Base-by-base conservation (phyloP, 2,329 filamentous ascomycete species). In the Diaporthe ampelina region DNA sequence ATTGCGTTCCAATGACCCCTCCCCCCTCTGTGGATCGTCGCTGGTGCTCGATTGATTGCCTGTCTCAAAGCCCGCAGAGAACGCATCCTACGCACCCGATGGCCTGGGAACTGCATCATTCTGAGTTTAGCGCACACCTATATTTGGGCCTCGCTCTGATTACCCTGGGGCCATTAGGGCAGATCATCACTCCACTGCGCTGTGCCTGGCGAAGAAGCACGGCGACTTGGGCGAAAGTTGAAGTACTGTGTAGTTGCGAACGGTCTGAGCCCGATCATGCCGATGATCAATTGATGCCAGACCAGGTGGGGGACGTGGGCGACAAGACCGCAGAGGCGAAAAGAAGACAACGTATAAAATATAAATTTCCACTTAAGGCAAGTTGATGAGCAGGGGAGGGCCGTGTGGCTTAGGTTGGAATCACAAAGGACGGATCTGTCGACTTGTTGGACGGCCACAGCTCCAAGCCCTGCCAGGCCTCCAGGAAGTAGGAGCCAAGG, bases 51-150 rank as follows among this genome's bases (percentile, higher is more conserved):
- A 50, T 58, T 19, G 21, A 45, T 54, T 57, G 45, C 63, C 56
- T 73, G 48, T 67, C 68, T 61, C 68, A 61, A 56, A 72, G 72
- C 48, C 72, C 67, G 45, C 59, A 35, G 43, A 26, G 57, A 48
- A 40, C 40, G 59, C 32, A 37, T 58, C 48, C 61, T 37, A 37
- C 32, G 63, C 48, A 68, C 74, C 74, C 74, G 74, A 48, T 72
- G 74, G 71, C 69, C 72, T 76, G 72, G 74, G 69, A 76, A 69
- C 50, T 56, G 48, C 48, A 59, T 72, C 54, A 26, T 72, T 72
- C 72, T 74, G 72, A 74, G 72, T 74, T 76, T 74, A 76, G 72
- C 74, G 74, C 35, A 40, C 61, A 57, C 37, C 68, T 75, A 72
- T 68, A 65, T 58, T 69, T 74, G 74, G 68, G 65, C 40, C 68